Evolutionary conservation across 2,329 filamentous ascomycete species (phyloP), one percentile per base, ranked within the genome.

Genomic region (Dactylellina leptospora): DNA sequence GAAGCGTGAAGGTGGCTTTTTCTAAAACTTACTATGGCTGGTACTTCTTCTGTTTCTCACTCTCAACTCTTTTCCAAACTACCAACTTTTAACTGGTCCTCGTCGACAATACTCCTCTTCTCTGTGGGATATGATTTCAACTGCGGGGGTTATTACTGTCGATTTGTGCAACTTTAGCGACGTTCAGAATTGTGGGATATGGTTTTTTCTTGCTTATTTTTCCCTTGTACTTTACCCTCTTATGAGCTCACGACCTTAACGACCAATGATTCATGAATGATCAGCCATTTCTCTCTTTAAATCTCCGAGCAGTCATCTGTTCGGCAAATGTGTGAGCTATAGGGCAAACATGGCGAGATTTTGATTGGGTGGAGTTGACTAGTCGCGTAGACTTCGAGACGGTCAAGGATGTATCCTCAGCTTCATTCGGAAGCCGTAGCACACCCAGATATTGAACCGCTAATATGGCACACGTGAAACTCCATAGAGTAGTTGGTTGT

Each of bases 141-240:
- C 13, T n/a, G 36, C 23, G 13, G 13, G 28, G 8, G 4, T n/a
- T 27, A 16, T 42, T 25, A 27, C 27, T 25, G 27, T 13, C 13
- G 11, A 33, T 51, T 33, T 36, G 27, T 20, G 13, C 30, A 4
- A 42, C 33, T 50, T 64, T 51, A 66, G 30, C 51, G 61, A 53
- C 61, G 61, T 58, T 27, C n/a, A 40, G 33, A 53, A 33, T 30
- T 47, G 28, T 36, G 16, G 4, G 54, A 44, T 5, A 4, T 9
- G 30, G 40, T 38, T 63, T 40, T 25, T 42, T 6, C 23, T 13
- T 56, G 16, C 47, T 23, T 4, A 33, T 27, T 33, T 45, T 62
- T 63, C 27, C 18, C 23, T 36, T 63, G 48, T 63, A 55, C 44
- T 48, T 66, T 66, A 66, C 50, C n/a, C 23, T 51, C 40, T 38